phyloP scores from a whole-genome alignment of 1,139 yeast species.

The Suhomyces wounanorum region DNA sequence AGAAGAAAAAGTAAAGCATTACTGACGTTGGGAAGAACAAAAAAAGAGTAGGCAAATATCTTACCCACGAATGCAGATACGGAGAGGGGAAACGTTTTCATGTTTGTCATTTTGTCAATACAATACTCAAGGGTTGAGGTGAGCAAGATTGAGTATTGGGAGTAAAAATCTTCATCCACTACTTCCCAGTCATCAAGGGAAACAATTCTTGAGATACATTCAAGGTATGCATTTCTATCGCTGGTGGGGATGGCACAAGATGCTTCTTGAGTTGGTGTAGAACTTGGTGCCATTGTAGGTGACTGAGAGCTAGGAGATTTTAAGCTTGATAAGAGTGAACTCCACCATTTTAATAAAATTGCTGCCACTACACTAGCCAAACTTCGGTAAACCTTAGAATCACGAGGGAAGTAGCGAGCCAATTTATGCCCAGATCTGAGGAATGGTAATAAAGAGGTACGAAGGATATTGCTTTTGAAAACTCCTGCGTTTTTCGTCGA shows the following conservation, averaged over 20 bases:
- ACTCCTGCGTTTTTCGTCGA: constrained; percentile 47
- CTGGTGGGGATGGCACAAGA: constrained; percentile 23
- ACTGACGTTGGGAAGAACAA: constrained; percentile 62
- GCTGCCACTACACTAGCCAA: constrained; percentile 38
- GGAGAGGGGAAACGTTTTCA: constrained; percentile 59
- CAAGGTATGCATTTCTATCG: constrained; percentile 73
- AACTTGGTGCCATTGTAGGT: background rate
- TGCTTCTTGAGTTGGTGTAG: constrained; percentile 3
- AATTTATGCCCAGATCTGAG: constrained; percentile 42
- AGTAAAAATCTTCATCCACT: constrained; percentile 24
- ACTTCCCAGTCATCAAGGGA: constrained; percentile 64
- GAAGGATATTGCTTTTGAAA: constrained; percentile 62
- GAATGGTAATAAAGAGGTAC: constrained; percentile 69
- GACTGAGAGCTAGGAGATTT: constrained; percentile 11
- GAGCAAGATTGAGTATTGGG: constrained; percentile 38
- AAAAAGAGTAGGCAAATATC: constrained; percentile 67
- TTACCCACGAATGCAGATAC: constrained; percentile 80
- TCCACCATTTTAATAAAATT: constrained; percentile 68
- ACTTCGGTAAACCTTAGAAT: constrained; percentile 33
- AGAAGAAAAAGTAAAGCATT: constrained; percentile 61
- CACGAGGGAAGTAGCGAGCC: constrained; percentile 25
- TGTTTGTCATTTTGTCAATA: constrained; percentile 49
- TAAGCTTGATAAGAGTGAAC: constrained; percentile 46
- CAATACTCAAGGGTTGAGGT: constrained; percentile 59
- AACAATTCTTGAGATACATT: constrained; percentile 67